Base-by-base conservation (phyloP, 2,329 filamentous ascomycete species). In the Ambrosiella cleistominuta region DNA sequence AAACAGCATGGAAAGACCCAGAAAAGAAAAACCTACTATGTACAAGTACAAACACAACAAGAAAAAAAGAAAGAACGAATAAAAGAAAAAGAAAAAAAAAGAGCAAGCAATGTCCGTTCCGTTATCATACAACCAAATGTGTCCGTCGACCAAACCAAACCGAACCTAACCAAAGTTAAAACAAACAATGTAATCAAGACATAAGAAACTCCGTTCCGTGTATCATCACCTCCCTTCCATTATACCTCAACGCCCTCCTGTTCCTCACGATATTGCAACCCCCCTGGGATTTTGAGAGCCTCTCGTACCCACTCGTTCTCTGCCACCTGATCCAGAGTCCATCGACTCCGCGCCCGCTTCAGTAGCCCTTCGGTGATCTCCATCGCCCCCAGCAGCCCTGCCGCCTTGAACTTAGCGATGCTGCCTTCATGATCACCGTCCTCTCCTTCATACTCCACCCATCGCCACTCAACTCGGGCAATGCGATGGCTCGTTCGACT, bases 401-500 rank as follows among this genome's bases (percentile, higher is more conserved):
- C 74, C 5, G 78, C 80, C 59, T 79, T 78, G 62, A 83, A 82
- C 62, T 79, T 82, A 64, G 68, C 74, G 62, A 73, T 71, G 63
- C 80, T 75, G 2, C 75, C 76, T 54, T 95, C 88, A 75, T 94
- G 93, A 57, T 95, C 88, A 40, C 88, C 89, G 58, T 94, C 86
- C 9, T 85, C 81, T 59, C 89, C 84, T 1, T 83, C 88, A 66
- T 85, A 95, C 61, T 86, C 81, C 61, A 88, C 82, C 93, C 93
- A 98, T 53, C 85, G 82, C 93, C 93, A 98, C 67, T 98, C 93
- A 55, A 90, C 87, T 40, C 93, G 78, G 1, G 93, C 93, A 61
- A 98, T 97, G n/a, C 90, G 83, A 68, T 98, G 93, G 56, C 86
- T 91, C 0, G 88, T 91, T 58, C 88, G 77, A 64, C 86, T 90